Conservation (phyloP, 23 red algal species). For the Gracilaria domingensis region DNA sequence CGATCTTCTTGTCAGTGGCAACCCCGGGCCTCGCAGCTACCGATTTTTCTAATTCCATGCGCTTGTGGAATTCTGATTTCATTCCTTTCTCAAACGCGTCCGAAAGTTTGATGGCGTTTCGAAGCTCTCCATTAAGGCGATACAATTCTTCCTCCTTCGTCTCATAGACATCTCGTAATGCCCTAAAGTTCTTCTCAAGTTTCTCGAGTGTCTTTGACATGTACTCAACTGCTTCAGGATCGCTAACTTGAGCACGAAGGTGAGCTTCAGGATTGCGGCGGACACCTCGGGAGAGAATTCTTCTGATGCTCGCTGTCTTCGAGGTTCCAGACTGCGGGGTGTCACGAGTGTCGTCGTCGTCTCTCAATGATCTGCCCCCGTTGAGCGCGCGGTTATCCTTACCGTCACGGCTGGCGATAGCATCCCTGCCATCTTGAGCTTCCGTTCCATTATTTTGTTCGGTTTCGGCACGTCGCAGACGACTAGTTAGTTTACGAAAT, state of each 20-base stretch:
- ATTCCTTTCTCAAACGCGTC: slow-evolving; percentile 3
- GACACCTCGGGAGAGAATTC: background rate
- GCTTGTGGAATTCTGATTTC: background rate
- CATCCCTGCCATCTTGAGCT: background rate
- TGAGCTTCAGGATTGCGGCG: background rate
- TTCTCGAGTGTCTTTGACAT: background rate
- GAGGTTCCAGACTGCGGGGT: background rate
- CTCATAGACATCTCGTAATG: background rate
- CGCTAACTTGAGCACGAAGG: background rate
- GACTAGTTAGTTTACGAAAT: background rate
- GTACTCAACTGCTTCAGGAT: background rate
- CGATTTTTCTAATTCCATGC: background rate
- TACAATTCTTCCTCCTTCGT: background rate
- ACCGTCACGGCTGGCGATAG: background rate
- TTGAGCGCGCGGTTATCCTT: no score
- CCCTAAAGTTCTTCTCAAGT: background rate
- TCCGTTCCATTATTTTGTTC: background rate
- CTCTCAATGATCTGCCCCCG: background rate
- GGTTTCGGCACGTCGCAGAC: background rate
- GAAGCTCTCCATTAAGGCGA: background rate
- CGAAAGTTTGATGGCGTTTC: background rate
- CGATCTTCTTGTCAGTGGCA: background rate
- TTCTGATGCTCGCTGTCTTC: background rate
- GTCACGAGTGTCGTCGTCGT: background rate
- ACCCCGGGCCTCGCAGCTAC: background rate